Percentiles rank a stretch among this genome's conserved stretches.
phyloP scores from a whole-genome alignment of 805 yeast species.

The Danielia reshetovae region DNA sequence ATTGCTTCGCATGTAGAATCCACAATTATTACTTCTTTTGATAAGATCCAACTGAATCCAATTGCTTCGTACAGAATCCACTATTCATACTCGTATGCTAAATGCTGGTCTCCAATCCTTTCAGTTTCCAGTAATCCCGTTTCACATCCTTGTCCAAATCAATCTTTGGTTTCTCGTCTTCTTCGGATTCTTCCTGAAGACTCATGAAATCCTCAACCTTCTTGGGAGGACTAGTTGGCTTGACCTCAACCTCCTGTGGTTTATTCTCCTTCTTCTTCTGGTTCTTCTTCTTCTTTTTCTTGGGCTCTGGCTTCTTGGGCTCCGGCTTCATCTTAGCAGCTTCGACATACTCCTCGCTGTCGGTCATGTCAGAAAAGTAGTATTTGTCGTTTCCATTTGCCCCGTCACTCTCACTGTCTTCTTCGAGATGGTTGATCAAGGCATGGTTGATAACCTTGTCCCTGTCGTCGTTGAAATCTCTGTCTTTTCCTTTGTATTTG shows the following conservation, averaged over 20 bases:
- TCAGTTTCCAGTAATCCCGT: conserved; percentile 41
- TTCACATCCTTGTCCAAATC: conserved; percentile 30
- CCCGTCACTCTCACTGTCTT: conserved; percentile 31
- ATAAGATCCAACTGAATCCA: background rate
- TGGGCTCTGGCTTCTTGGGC: background rate
- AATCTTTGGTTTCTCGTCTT: conserved; percentile 9
- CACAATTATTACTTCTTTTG: too few relatives aligned
- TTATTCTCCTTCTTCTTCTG: background rate
- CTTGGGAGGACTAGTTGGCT: conserved; percentile 1
- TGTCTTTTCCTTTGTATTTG: conserved; percentile 64
- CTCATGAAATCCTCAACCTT: conserved; percentile 21
- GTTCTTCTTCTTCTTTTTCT: conserved; percentile 1
- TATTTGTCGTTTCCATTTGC: conserved; percentile 37
- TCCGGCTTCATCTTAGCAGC: too few relatives aligned
- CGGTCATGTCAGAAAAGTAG: conserved; percentile 42
- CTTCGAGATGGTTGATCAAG: conserved; percentile 25
- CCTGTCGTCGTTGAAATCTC: conserved; percentile 79
- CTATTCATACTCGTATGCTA: too few relatives aligned
- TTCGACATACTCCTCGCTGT: conserved; percentile 24
- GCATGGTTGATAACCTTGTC: conserved; percentile 60
- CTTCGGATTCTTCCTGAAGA: conserved; percentile 16
- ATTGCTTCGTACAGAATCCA: too few relatives aligned
- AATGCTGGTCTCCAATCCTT: conserved; percentile 31
- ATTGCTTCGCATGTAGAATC: too few relatives aligned
- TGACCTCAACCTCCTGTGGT: conserved; percentile 1